These are phyloP conservation scores for Solanum chmielewskii DNA, from an alignment of 257 asterid species.

Conservation along the genomic window DNA sequence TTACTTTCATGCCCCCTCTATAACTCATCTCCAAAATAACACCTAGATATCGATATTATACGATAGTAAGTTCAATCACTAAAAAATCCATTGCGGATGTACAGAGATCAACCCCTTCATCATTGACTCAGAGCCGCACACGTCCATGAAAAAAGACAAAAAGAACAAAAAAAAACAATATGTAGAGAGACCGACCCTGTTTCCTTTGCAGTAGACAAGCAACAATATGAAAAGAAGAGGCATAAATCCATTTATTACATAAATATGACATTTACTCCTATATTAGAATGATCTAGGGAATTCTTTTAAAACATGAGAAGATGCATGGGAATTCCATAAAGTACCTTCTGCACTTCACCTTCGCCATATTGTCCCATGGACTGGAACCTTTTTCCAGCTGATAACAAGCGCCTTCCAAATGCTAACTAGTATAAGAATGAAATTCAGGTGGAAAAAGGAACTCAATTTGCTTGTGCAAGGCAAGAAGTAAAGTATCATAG, in stretches of 20 bases:
- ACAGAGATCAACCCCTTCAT: background rate
- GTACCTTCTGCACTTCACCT: constrained; percentile 83
- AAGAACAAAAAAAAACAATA: background rate
- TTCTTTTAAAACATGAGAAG: background rate
- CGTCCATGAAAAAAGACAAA: background rate
- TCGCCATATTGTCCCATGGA: constrained; percentile 89
- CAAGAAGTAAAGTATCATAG: background rate
- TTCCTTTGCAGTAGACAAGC: background rate
- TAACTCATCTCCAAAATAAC: background rate
- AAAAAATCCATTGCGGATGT: background rate
- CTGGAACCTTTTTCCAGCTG: constrained; percentile 89
- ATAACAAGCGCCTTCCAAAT: constrained; percentile 75
- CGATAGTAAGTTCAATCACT: background rate
- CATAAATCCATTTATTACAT: background rate
- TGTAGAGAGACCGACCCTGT: background rate
- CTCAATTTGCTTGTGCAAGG: background rate
- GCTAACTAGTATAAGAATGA: constrained; percentile 51
- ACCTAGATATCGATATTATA: background rate
- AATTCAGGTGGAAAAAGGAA: constrained; percentile 14
- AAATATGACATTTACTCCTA: background rate
- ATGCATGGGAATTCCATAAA: background rate
- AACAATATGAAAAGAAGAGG: background rate
- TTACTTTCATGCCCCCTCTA: background rate
- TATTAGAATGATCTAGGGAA: background rate
- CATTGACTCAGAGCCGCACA: background rate